Conservation (phyloP, 192 early-diverging fungal genomes). For the Linnemannia schmuckeri region DNA sequence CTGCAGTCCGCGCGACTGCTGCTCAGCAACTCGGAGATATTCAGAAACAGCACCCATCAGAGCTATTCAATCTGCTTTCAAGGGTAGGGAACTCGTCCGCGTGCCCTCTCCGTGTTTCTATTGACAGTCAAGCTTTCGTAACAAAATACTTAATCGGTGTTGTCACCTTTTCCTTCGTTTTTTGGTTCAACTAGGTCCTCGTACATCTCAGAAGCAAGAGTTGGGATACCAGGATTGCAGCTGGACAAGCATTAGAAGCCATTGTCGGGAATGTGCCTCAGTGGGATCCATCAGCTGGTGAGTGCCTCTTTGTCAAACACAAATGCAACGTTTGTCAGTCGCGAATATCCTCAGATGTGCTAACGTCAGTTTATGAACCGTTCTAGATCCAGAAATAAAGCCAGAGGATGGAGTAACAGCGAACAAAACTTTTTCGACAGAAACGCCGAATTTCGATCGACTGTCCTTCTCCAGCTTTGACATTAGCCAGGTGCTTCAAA, state of each 20-base stretch:
- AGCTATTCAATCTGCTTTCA: conserved; percentile 89
- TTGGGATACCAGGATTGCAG: conserved; percentile 98
- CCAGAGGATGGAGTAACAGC: conserved; percentile 23
- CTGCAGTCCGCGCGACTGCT: conserved; percentile 87
- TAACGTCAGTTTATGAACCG: not conserved
- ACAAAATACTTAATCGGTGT: conserved; percentile 10
- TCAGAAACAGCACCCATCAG: conserved; percentile 93
- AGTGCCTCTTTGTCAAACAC: not conserved
- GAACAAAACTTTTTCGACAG: conserved; percentile 22
- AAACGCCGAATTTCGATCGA: conserved; percentile 60
- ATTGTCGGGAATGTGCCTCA: conserved; percentile 91
- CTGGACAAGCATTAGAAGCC: conserved; percentile 89
- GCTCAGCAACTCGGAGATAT: conserved; percentile 97
- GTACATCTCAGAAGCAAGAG: conserved; percentile 87
- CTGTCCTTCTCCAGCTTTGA: conserved; percentile 87
- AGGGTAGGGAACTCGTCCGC: conserved; percentile 57
- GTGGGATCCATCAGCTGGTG: conserved; percentile 77
- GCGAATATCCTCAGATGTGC: not conserved
- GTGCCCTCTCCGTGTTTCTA: conserved; percentile 16
- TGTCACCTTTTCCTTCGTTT: not conserved
- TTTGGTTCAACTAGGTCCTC: conserved; percentile 70
- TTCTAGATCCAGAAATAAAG: conserved; percentile 30
- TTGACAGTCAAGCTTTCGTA: not conserved
- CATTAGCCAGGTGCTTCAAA: conserved; percentile 82
- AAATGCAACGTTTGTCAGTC: not conserved